These are phyloP conservation scores for Metschnikowia koreensis DNA, from an alignment of 805 yeast genomes.

Conservation along the genomic window DNA sequence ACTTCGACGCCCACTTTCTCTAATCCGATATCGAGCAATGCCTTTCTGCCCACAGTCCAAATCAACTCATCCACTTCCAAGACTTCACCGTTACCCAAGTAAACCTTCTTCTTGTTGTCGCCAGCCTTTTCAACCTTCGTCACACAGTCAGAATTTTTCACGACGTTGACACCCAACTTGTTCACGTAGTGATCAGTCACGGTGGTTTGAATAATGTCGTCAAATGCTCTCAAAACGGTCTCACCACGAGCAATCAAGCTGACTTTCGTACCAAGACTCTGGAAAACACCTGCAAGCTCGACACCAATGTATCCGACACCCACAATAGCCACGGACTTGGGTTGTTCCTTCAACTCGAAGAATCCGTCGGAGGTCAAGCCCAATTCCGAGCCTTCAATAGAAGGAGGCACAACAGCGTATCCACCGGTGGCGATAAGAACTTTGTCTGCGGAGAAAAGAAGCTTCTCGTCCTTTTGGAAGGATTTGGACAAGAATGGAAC, in stretches of 20 bases:
- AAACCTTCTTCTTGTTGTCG: conserved; percentile 37
- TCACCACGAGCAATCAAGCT: conserved; percentile 89
- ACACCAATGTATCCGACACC: conserved; percentile 99
- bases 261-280: conserved; percentile 81
- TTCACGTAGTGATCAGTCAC: conserved; percentile 78
- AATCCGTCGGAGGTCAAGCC: conserved; percentile 92
- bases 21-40: conserved; percentile 70
- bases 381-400: conserved; percentile 74
- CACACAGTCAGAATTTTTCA: conserved; percentile 56
- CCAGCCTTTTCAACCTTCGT: conserved; percentile 32
- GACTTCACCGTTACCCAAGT: conserved; percentile 35
- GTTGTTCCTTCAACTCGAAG: conserved; percentile 76
- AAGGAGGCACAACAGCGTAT: conserved; percentile 64
- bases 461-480: conserved; percentile 50
- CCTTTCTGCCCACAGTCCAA: conserved; percentile 94
- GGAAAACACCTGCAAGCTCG: conserved; percentile 92
- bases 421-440: conserved; percentile 95
- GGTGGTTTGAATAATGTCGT: conserved; percentile 71
- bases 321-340: conserved; percentile 88
- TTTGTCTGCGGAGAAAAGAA: conserved; percentile 72
- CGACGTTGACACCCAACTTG: conserved; percentile 73
- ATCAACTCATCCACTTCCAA: conserved; percentile 71
- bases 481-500: conserved; percentile 32
- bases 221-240: conserved; percentile 85
- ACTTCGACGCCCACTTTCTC: conserved; percentile 71